Evolutionary conservation across 805 yeast genomes (phyloP).

Genomic region (Candida ascalaphidarum): DNA sequence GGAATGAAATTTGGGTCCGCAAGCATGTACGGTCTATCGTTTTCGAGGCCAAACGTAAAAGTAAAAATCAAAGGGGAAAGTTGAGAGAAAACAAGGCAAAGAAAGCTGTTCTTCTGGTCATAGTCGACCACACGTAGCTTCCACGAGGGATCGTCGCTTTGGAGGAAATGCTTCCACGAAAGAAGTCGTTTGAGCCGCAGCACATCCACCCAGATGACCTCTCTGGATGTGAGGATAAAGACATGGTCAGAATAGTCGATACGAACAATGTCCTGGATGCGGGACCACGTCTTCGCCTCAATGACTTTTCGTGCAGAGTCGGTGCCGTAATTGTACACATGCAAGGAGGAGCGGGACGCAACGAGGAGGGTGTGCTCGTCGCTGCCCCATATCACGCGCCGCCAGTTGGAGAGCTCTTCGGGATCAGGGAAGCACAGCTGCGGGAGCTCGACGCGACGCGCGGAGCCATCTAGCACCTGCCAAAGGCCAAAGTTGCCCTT

Average conservation of each 20-base stretch:
- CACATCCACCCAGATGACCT: slow-evolving; percentile 46
- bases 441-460: too few species aligned
- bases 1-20: slow-evolving; percentile 25
- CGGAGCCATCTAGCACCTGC: too few species aligned
- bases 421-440: too few species aligned
- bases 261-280: slow-evolving; percentile 34
- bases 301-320: not conserved
- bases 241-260: slow-evolving; percentile 24
- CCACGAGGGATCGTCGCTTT: slow-evolving; percentile 46
- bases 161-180: slow-evolving; percentile 68
- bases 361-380: slow-evolving; percentile 13
- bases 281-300: slow-evolving; percentile 44
- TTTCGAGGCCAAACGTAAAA: slow-evolving; percentile 23
- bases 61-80: slow-evolving; percentile 20
- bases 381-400: slow-evolving; percentile 39
- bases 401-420: slow-evolving; percentile 49
- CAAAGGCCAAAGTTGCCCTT: slow-evolving; percentile 26
- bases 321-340: not conserved
- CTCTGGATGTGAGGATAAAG: slow-evolving; percentile 58
- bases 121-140: slow-evolving; percentile 22
- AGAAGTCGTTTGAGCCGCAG: slow-evolving; percentile 35
- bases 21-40: slow-evolving; percentile 25
- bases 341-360: slow-evolving; percentile 33
- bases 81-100: slow-evolving; percentile 22
- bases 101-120: slow-evolving; percentile 8